Base-by-base conservation (phyloP, 495 filamentous ascomycete species). In the Cercophora newfieldiana region DNA sequence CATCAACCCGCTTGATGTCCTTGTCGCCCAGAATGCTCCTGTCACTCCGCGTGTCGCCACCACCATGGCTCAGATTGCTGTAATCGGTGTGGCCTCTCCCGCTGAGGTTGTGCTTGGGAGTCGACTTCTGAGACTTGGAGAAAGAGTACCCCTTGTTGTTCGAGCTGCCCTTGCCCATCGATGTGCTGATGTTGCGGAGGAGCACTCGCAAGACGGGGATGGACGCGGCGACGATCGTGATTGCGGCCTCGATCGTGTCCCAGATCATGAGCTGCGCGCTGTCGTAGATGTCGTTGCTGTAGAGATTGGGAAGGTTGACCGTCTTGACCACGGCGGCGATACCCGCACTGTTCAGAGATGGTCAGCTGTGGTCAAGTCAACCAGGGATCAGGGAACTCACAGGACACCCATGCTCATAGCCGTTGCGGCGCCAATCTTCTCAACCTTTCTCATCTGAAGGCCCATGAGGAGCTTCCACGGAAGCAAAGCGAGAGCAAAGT, bases 361-460 rank as follows among this genome's bases (percentile, higher is more conserved):
- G 19, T 7, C 58, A 26, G 24, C 28, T 66, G 21, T 60, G 33
- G 59, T 16, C 22, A 28, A 25, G 51, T 14, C 19, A 28, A 21
- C 22, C 2, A 5, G 24, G 1, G 24, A 22, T 14, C 12, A 7
- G n/a, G 48, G 61, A 26, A 57, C 33, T 21, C 56, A 64, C 50
- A 68, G 57, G 14, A 71, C 22, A 1, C 78, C 78, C 70, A 80
- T 75, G 55, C 73, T 78, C 77, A 80, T 79, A 2, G 75, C 77
- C 8, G 78, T 12, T 19, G 67, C 71, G 5, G 73, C 75, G 1
- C 78, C 78, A 54, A 76, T 66, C 62, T 75, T 77, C 66, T 79
- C 78, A 51, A 68, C 69, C 30, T 30, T 68, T 48, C 68, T 69
- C 75, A 80, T 77, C 62, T 76, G 68, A n/a, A 75, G 68, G 16